Conservation (phyloP, 2,329 filamentous ascomycete genomes). For the Diaporthe sp. region DNA sequence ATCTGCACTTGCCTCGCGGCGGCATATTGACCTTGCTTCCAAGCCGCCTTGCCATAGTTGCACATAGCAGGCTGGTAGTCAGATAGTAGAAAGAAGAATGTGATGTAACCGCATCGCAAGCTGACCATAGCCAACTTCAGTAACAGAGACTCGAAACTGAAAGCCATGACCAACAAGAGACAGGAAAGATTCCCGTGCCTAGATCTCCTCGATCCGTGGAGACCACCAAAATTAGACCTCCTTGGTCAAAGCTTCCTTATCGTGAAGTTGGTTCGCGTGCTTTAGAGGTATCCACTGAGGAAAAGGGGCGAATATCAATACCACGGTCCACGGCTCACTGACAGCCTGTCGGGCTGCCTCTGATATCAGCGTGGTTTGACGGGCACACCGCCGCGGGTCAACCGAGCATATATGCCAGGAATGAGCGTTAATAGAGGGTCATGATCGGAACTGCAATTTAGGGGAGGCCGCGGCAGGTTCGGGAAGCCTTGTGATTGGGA, state of each 20-base stretch:
- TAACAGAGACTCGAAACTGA: not conserved
- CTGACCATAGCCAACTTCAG: not conserved
- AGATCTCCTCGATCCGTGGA: constrained; percentile 23
- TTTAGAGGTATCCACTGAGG: constrained; percentile 14
- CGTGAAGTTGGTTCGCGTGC: constrained; percentile 17
- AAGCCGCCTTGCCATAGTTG: not conserved
- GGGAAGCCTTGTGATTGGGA: constrained; percentile 6
- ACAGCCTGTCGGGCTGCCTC: constrained; percentile 23
- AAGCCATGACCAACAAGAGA: not conserved
- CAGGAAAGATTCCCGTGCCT: not conserved
- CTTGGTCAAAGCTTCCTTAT: constrained; percentile 37
- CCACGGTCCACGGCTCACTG: constrained; percentile 11
- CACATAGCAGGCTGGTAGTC: not conserved
- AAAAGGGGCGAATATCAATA: constrained; percentile 33
- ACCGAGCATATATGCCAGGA: constrained; percentile 31
- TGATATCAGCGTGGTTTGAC: constrained; percentile 18
- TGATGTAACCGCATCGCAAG: not conserved
- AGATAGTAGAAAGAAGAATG: not conserved
- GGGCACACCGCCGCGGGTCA: constrained; percentile 28
- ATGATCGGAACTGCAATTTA: constrained; percentile 27
- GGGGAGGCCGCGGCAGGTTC: not conserved
- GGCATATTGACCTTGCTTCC: not conserved
- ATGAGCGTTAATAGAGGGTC: constrained; percentile 10
- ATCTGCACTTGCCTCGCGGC: constrained; percentile 10
- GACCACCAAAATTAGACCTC: constrained; percentile 27